Base-by-base conservation (phyloP, 1,284 basidiomycete genomes). In the Leccinum glutinopallens region DNA sequence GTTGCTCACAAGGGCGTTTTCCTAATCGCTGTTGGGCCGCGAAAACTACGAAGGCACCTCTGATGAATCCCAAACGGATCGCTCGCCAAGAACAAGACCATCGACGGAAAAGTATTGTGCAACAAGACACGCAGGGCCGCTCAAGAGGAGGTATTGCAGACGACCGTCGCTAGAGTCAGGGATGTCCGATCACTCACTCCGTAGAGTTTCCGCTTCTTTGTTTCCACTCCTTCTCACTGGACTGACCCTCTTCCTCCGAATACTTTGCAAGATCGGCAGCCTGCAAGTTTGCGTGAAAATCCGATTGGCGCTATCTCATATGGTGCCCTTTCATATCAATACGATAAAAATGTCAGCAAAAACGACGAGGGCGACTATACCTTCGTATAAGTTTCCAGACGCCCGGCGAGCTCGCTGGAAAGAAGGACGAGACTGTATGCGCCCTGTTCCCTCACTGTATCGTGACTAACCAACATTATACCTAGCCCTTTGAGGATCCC, bases 281-380 rank as follows among this genome's bases (percentile, higher is more conserved):
- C 73, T 98, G 95, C 61, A 97, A 80, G 70, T 85, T 84, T 55
- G 84, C 82, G 70, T 96, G 95, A 35, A 99, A 78, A 64, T 96
- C 92, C 56, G 83, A 81, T 78, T 99, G 97, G 78, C 99, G 97
- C 61, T 93, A 32, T 32, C 7, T 32, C 29, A 29, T 29, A 29
- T 95, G 0, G 96, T 98, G 0, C 25, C 96, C 97, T 0, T 98
- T 98, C 83, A 99, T 75, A 96, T 99, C 79, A 97, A 97, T 73
- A 96, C 96, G 1, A 93, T 99, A 99, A 99, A 80, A 99, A 98
- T 74, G 92, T 92, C 41, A 96, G 92, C 82, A 99, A 99, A 82
- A 97, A 89, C 69, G 97, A 99, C 69, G 97, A 99, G 76, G 94
- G 94, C 7, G 95, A 98, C 62, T 94, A 91, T 76, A 97, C 96